Evolutionary conservation across 148 eudicot species (phyloP).

Genomic region (Chenopodium formosanum): DNA sequence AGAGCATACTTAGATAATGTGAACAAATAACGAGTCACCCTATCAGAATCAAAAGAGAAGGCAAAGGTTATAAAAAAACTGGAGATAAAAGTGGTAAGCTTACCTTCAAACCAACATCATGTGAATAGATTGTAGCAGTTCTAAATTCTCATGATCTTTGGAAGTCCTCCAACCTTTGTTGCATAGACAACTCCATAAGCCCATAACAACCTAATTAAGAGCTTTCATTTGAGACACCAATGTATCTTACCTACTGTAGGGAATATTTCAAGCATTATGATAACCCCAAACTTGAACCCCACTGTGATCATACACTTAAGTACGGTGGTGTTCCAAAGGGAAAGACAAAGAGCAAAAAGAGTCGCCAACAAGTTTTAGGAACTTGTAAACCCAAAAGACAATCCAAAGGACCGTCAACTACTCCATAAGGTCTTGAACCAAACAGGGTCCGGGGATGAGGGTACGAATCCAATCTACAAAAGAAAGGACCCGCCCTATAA

Average conservation of each 20-base stretch:
- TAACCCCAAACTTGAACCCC: too few species aligned
- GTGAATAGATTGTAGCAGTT: constrained; percentile 76
- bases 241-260: constrained; percentile 85
- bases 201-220: constrained; percentile 50
- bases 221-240: constrained; percentile 95
- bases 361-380: too few species aligned
- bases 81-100: constrained; percentile 22
- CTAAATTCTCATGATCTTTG: constrained; percentile 92
- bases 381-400: too few species aligned
- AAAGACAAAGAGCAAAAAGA: too few species aligned
- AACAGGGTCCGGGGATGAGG: too few species aligned
- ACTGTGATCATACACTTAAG: too few species aligned
- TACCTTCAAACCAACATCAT: constrained; percentile 80
- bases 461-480: too few species aligned
- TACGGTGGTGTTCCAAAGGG: too few species aligned
- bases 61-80: not conserved
- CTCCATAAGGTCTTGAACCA: too few species aligned
- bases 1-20: not conserved
- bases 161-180: constrained; percentile 80
- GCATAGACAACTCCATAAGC: constrained; percentile 98
- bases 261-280: too few species aligned
- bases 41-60: not conserved
- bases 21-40: not conserved
- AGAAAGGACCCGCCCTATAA: too few species aligned
- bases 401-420: too few species aligned